Evolutionary conservation across 2,329 filamentous ascomycete genomes (phyloP).

Genomic region (Hypoxylon sp.): DNA sequence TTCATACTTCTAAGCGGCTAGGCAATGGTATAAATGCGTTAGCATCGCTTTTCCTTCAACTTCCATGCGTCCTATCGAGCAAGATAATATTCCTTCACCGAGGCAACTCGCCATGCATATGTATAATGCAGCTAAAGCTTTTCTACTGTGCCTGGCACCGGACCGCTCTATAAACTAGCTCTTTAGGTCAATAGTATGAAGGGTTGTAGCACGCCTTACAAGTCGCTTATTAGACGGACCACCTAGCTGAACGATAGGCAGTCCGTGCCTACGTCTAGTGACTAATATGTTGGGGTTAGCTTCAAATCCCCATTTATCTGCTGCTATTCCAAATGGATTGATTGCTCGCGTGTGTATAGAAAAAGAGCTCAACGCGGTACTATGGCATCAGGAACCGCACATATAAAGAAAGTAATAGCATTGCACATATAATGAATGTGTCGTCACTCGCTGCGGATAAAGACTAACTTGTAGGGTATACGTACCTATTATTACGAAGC

Average conservation of each 20-base stretch:
- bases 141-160: slow-evolving; percentile 6
- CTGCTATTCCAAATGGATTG: background rate
- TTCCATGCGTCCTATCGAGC: background rate
- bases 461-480: slow-evolving; percentile 26
- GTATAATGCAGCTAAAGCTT: background rate
- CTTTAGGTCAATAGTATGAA: slow-evolving; percentile 10
- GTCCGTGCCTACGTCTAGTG: background rate
- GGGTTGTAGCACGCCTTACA: slow-evolving; percentile 7
- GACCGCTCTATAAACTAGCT: slow-evolving; percentile 29
- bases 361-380: slow-evolving; percentile 3
- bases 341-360: background rate
- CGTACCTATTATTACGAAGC: slow-evolving; percentile 27
- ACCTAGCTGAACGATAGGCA: slow-evolving; percentile 1
- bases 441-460: slow-evolving; percentile 37
- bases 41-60: background rate
- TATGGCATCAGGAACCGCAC: slow-evolving; percentile 19
- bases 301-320: background rate
- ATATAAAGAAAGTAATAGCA: slow-evolving; percentile 10
- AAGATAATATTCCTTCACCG: background rate
- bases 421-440: slow-evolving; percentile 13
- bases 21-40: background rate
- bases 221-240: slow-evolving; percentile 5
- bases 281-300: slow-evolving; percentile 1
- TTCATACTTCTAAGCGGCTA: background rate
- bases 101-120: background rate